Evolutionary conservation across 108 stramenopile genomes (phyloP), one percentile per base, ranked within the genome.

Genomic region (Skeletonema potamos): DNA sequence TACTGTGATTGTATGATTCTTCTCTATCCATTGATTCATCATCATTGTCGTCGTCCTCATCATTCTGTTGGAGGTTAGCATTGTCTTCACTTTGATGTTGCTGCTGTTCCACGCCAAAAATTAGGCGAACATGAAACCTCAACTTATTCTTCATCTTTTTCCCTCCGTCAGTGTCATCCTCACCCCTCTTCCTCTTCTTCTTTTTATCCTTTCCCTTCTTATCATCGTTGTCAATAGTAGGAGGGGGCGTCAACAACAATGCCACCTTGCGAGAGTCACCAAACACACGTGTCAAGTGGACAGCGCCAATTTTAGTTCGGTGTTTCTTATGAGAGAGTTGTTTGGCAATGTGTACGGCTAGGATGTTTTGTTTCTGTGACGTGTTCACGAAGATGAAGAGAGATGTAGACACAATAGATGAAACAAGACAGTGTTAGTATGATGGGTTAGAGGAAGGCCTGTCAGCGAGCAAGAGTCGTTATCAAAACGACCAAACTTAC

Each of bases 81-180:
- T 30, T 26, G n/a, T 66, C 51, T 61, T 51, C 54, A 4, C 28
- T n/a, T 10, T 43, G 22, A 32, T 33, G 9, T 4, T 12, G 63
- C 24, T 57, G n/a, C 43, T 73, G 70, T 58, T 87, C 56, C 73
- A 91, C 83, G n/a, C 87, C 94, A 66, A 95, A 86, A 29, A 85
- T 63, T 3, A 95, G 71, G 17, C 87, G 73, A n/a, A 92, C 80
- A 9, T 86, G 85, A 79, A 92, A 95, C 43, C 83, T 86, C 18
- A 74, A 58, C 44, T 59, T 71, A 4, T 61, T 74, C 30, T 51
- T 63, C 28, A 55, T 66, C 12, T 41, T 65, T 55, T 59, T 28
- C 44, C 30, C 27, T 61, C 66, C 28, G 7, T 65, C 17, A 15
- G 15, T n/a, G 3, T 59, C 64, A 9, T 73, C 72, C 13, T 41